Conservation (phyloP, 2,329 filamentous ascomycete species). For the Ophiosphaerella herpotricha region DNA sequence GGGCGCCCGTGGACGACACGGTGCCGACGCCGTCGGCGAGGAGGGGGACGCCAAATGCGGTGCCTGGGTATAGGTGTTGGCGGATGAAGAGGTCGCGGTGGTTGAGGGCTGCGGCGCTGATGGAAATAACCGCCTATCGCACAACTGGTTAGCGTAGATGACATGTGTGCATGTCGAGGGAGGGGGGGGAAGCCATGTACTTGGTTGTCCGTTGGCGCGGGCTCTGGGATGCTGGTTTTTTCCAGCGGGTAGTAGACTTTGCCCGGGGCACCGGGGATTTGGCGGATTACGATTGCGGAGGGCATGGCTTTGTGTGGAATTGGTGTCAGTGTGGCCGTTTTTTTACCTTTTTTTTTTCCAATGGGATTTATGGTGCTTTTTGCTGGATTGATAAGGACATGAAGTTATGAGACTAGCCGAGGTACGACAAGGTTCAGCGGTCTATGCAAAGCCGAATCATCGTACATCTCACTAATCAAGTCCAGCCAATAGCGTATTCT, state of each 20-base stretch:
- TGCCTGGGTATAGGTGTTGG: slow-evolving; percentile 86
- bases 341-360: no score
- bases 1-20: slow-evolving; percentile 68
- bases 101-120: slow-evolving; percentile 84
- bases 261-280: slow-evolving; percentile 81
- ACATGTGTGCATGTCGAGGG: background rate
- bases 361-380: background rate
- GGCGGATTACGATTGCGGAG: slow-evolving; percentile 65
- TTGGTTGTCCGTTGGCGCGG: slow-evolving; percentile 37
- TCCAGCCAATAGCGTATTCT: no score
- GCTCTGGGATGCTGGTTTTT: slow-evolving; percentile 35
- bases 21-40: slow-evolving; percentile 81
- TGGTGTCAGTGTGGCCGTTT: background rate
- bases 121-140: slow-evolving; percentile 70
- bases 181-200: slow-evolving; percentile 14
- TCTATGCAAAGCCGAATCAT: background rate
- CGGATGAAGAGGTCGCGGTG: slow-evolving; percentile 95
- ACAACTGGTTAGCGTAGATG: slow-evolving; percentile 32
- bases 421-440: slow-evolving; percentile 14
- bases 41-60: slow-evolving; percentile 77
- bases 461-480: no score
- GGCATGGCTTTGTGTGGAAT: slow-evolving; percentile 46
- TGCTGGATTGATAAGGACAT: no score
- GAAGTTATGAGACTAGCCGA: background rate
- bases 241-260: slow-evolving; percentile 78